Evolutionary conservation across 495 filamentous ascomycete species (phyloP).

Genomic region (Extremus antarcticus): DNA sequence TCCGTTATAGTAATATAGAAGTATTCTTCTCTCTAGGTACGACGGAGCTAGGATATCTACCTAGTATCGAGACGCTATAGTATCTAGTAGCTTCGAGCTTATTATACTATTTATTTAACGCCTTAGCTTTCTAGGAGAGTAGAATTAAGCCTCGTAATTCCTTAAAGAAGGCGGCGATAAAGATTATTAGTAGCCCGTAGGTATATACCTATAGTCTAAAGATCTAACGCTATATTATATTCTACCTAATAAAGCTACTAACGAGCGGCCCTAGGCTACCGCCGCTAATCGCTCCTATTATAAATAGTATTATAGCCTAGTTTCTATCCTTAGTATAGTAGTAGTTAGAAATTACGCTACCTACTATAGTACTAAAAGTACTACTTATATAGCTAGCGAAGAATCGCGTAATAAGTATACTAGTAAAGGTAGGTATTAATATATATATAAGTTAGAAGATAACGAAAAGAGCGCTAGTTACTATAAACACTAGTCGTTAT

Average conservation of each 20-base stretch:
- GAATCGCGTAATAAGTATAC: constrained; percentile 68
- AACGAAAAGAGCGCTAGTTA: constrained; percentile 57
- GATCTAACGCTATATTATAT: constrained; percentile 71
- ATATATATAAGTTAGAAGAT: constrained; percentile 65
- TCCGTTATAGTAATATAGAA: constrained; percentile 39
- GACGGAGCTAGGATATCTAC: neutral
- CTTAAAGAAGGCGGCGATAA: constrained; percentile 50
- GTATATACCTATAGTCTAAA: constrained; percentile 78
- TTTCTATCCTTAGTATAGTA: constrained; percentile 72
- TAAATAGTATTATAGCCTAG: constrained; percentile 82
- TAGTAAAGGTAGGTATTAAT: constrained; percentile 56
- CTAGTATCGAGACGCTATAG: constrained; percentile 46
- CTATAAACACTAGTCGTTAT: constrained; percentile 67
- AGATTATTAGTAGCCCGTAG: constrained; percentile 48
- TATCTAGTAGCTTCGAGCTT: constrained; percentile 55
- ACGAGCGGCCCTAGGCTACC: constrained; percentile 73
- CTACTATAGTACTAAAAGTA: constrained; percentile 87
- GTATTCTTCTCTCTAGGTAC: constrained; percentile 18
- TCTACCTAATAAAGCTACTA: constrained; percentile 58
- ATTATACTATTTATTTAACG: constrained; percentile 73
- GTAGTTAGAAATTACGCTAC: constrained; percentile 82
- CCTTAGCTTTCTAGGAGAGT: constrained; percentile 61
- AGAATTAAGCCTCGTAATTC: constrained; percentile 80
- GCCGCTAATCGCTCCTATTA: constrained; percentile 62
- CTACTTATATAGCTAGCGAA: constrained; percentile 63